Evolutionary conservation across 305 asterid species (phyloP), one percentile per base, ranked within the genome.

Genomic region (Rubia occidens): DNA sequence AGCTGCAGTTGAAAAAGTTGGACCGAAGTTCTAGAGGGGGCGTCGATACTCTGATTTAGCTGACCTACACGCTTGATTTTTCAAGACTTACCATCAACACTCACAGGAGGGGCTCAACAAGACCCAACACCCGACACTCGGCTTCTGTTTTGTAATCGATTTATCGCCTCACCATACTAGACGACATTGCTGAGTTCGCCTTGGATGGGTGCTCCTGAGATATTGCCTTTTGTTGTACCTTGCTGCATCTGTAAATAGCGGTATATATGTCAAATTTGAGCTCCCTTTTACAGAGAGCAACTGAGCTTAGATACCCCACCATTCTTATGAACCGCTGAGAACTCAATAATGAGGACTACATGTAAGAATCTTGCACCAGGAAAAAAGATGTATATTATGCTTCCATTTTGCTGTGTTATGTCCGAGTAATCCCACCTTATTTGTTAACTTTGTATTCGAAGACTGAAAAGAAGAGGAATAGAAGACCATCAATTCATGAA

Each of bases 1-100:
- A 47, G 96, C 95, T 53, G 96, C 96, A 47, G 73, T 88, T 49
- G 86, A 89, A 78, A 77, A 76, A 81, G 88, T 72, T 65, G 88
- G 91, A 68, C 72, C 76, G 20, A 67, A 79, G 67, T 67, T 60
- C 62, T 90, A 75, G 78, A 75, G 62, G 77, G 64, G 58, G 68
- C 66, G 44, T 42, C 63, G 15, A 32, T 60, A 66, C 60, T 72
- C 59, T 49, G 73, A 66, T 74, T 74, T 21, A n/a, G 67, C 55
- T 64, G 77, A 64, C 69, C 53, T 39, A 20, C 29, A 37, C 3
- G 56, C 77, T 66, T 56, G 44, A 73, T 56, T 75, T 72, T 78
- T 66, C 54, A 26, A 72, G 69, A 39, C 69, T 37, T 53, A 18
- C 11, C 53, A 64, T 62, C 63, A 10, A 63, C 71, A 60, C 67